These are phyloP conservation scores for Cyberlindnera suaveolens DNA, from an alignment of 805 yeast genomes.

Conservation along the genomic window DNA sequence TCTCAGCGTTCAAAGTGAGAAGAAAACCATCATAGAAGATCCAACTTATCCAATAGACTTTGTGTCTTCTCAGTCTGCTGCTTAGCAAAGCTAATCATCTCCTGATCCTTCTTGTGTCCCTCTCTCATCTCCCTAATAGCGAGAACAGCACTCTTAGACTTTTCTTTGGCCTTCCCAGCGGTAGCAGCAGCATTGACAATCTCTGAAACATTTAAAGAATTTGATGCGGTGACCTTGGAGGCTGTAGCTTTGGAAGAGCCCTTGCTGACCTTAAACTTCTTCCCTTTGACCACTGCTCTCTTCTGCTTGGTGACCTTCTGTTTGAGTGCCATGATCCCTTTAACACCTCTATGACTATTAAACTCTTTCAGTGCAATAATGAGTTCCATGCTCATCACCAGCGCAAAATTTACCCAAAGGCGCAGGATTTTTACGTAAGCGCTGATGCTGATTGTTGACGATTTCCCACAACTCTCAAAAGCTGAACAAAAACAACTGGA, in stretches of 20 bases:
- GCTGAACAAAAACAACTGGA: too few species aligned
- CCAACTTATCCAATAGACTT: conserved; percentile 9
- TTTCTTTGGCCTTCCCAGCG: conserved; percentile 2
- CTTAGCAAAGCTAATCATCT: conserved; percentile 4
- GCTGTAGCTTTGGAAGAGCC: conserved; percentile 6
- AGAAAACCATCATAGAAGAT: not conserved
- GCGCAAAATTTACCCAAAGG: not conserved
- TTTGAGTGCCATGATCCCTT: not conserved
- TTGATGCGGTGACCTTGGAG: conserved; percentile 9
- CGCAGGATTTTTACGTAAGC: too few species aligned
- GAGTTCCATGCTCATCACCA: not conserved
- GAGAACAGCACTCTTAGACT: not conserved
- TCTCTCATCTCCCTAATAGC: conserved; percentile 3
- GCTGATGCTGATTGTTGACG: too few species aligned
- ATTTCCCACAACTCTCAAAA: too few species aligned
- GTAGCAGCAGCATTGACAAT: conserved; percentile 11
- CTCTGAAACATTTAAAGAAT: conserved; percentile 8
- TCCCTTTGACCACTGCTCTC: not conserved
- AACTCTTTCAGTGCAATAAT: not conserved
- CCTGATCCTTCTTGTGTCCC: conserved; percentile 9
- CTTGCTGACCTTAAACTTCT: conserved; percentile 8
- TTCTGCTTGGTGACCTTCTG: not conserved
- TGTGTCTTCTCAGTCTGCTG: conserved; percentile 9
- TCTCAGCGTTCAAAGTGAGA: too few species aligned
- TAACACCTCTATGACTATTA: not conserved